Percentiles rank a stretch among this genome's conserved stretches.
These are phyloP conservation scores for Haplosporangium sp. DNA, from an alignment of 371 early-diverging fungal genomes.

Conservation along the genomic window DNA sequence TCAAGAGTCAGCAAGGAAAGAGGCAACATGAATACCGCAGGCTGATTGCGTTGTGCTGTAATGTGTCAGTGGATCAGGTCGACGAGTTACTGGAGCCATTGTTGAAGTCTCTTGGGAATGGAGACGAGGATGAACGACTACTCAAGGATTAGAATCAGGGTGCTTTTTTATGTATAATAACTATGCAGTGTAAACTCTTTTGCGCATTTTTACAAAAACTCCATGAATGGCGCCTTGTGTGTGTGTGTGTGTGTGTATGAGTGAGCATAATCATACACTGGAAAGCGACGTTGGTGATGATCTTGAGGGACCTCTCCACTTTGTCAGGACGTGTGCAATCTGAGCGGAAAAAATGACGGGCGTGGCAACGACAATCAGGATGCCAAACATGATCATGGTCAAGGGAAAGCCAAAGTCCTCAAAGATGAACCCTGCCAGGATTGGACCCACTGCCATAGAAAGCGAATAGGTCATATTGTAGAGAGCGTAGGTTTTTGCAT, in stretches of 20 bases:
- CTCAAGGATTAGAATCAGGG: not conserved
- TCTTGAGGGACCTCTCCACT: constrained; percentile 1
- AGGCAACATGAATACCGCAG: constrained; percentile 65
- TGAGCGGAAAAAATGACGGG: constrained; percentile 42
- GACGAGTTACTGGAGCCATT: constrained; percentile 74
- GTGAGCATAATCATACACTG: too few relatives aligned
- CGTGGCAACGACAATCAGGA: constrained; percentile 25
- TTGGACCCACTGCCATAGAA: constrained; percentile 71
- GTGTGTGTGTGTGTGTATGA: too few relatives aligned
- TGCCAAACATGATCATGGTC: constrained; percentile 52
- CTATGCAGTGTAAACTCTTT: too few relatives aligned
- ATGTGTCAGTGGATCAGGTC: constrained; percentile 74
- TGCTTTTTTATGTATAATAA: too few relatives aligned
- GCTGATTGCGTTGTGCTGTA: constrained; percentile 82
- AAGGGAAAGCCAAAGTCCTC: constrained; percentile 46
- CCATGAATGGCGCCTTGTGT: too few relatives aligned
- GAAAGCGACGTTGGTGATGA: too few relatives aligned
- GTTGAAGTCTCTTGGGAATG: constrained; percentile 45
- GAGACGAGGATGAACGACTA: not conserved
- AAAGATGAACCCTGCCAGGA: constrained; percentile 60
- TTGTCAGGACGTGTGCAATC: constrained; percentile 15
- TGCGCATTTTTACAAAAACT: too few relatives aligned
- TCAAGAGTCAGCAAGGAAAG: constrained; percentile 42
- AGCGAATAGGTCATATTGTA: constrained; percentile 56
- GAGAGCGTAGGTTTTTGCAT: constrained; percentile 37